Percentiles rank a stretch among this genome's conserved stretches.
Evolutionary conservation across 768 basidiomycete genomes (phyloP).

Genomic region (Leccinum boreale): DNA sequence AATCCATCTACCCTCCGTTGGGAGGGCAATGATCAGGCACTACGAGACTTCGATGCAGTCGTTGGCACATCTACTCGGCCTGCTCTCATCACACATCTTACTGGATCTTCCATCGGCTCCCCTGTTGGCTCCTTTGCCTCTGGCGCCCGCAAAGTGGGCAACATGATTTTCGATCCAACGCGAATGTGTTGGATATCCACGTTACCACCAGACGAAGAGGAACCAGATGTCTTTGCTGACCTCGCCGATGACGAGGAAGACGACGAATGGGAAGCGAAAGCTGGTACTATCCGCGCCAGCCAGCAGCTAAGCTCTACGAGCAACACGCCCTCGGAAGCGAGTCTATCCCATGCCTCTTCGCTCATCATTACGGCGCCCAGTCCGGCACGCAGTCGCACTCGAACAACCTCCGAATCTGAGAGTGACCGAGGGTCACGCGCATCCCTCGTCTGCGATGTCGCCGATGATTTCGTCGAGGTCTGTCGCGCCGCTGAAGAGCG

Average conservation of each 20-base stretch:
- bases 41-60: conserved; percentile 85
- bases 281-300: conserved; percentile 75
- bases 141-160: conserved; percentile 88
- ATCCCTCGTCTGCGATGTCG: conserved; percentile 74
- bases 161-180: conserved; percentile 95
- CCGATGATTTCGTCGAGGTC: conserved; percentile 66
- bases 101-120: conserved; percentile 82
- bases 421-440: conserved; percentile 75
- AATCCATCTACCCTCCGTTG: conserved; percentile 87
- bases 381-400: conserved; percentile 59
- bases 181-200: conserved; percentile 96
- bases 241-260: conserved; percentile 88
- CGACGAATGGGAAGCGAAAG: conserved; percentile 66
- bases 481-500: conserved; percentile 79
- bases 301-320: conserved; percentile 37
- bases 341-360: conserved; percentile 24
- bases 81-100: conserved; percentile 92
- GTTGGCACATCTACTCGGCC: conserved; percentile 84
- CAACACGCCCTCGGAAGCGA: conserved; percentile 27
- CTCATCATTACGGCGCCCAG: conserved; percentile 46
- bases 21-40: conserved; percentile 94
- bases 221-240: conserved; percentile 93
- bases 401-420: conserved; percentile 70
- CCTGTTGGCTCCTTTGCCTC: conserved; percentile 70
- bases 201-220: conserved; percentile 82